Conservation (phyloP, 768 basidiomycete species). For the Lentinula boryana region DNA sequence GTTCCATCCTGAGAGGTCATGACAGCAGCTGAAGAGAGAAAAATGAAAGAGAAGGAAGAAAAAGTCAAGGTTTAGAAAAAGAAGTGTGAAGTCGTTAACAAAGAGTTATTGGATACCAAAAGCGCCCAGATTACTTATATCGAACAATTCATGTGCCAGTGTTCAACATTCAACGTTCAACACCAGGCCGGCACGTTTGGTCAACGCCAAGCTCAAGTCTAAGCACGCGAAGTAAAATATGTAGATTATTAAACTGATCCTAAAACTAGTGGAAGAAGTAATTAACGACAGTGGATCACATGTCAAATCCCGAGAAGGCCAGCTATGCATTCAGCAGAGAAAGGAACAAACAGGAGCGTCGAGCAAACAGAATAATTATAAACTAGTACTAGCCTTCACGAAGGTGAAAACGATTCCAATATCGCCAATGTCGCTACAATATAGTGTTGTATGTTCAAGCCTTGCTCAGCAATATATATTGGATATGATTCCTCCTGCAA, state of each 20-base stretch:
- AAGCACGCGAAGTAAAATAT: no score
- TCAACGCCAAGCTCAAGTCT: no score
- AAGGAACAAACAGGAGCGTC: no score
- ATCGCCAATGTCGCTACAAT: conserved; percentile 10
- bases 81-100: neutral
- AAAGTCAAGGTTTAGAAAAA: neutral
- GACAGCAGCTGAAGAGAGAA: neutral
- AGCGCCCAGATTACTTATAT: neutral
- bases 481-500: conserved; percentile 10
- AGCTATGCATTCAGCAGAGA: no score
- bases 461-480: conserved; percentile 11
- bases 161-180: neutral
- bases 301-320: no score
- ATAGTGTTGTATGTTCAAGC: conserved; percentile 1
- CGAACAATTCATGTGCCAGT: neutral
- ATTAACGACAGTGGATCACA: no score
- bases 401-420: conserved; percentile 1
- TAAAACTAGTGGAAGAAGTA: no score
- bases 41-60: neutral
- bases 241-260: no score
- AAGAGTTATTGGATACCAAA: neutral
- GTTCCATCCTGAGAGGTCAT: conserved; percentile 5
- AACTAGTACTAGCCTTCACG: neutral
- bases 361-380: no score
- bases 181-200: no score